Base-by-base conservation (phyloP, 345 rosid species). In the Salix koriyanagi region DNA sequence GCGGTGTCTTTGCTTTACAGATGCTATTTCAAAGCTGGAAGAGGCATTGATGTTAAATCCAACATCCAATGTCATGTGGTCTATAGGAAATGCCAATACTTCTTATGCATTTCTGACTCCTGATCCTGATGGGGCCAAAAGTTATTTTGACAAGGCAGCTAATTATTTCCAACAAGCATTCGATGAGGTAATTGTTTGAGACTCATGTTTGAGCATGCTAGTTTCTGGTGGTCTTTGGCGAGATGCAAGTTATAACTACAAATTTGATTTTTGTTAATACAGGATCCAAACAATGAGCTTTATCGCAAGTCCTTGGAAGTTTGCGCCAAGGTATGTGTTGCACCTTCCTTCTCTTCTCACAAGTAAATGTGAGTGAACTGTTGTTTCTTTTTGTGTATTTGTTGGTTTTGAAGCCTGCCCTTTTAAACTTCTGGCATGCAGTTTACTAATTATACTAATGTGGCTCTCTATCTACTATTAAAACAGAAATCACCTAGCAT, bases 21-120 rank as follows among this genome's bases (percentile, higher is more conserved):
- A 81, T 5, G 77, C 80, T 3, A 70, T 77, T 52, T 73, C 78
- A 23, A 81, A 73, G 66, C 64, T 81, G 23, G 81, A 81, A 71
- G 81, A 81, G 69, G 80, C 84, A 14, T 41, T 81, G 76, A 9
- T 16, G 34, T 73, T 81, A 60, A 77, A 62, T 64, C 84, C 84
- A 14, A 19, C 61, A 61, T 60, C 80, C 37, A 76, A 77, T 11
- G 26, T 78, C 19, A 37, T 77, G 12, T 81, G 81, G 78, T 69
- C 28, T 5, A 28, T 81, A 4, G 80, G 84, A 28, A 81, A 77
- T 54, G 77, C 78, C 39, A 44, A 77, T 30, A 74, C 81, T 28
- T 77, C 80, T 68, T 44, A 37, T 50, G 84, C 68, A 28, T 77
- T 81, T 65, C 19, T 81, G 60, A 69, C 75, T 23, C 69, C 78